phyloP scores from a whole-genome alignment of 2,329 filamentous ascomycete species.

The Phaeosphaeria sp. region DNA sequence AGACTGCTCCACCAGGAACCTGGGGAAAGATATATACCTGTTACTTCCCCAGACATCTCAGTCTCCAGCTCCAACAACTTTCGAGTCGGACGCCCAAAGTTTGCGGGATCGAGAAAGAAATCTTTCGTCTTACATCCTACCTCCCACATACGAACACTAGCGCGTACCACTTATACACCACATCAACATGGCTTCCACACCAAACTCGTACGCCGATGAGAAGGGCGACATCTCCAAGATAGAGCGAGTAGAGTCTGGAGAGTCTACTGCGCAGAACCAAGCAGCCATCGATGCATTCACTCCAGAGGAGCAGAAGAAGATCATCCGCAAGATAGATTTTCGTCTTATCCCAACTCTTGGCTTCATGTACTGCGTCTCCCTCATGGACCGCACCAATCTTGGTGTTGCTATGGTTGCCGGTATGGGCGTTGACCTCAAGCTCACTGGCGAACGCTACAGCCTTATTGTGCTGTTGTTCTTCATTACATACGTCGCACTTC shows the following conservation, averaged over 20 bases:
- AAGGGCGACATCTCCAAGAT: conserved; percentile 23
- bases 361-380: conserved; percentile 47
- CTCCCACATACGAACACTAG: too few species aligned
- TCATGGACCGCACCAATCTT: conserved; percentile 50
- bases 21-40: conserved; percentile 13
- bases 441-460: conserved; percentile 32
- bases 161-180: too few species aligned
- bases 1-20: conserved; percentile 5
- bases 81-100: conserved; percentile 1
- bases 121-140: too few species aligned
- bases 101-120: too few species aligned
- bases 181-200: conserved; percentile 16
- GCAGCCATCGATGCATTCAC: conserved; percentile 26
- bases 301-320: conserved; percentile 30
- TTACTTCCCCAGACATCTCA: not conserved
- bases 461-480: conserved; percentile 32
- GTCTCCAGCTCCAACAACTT: not conserved
- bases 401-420: conserved; percentile 44
- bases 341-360: conserved; percentile 51
- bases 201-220: conserved; percentile 20
- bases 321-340: conserved; percentile 41
- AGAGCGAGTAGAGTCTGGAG: conserved; percentile 23
- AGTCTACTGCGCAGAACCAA: conserved; percentile 11
- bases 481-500: conserved; percentile 33
- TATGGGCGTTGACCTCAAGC: conserved; percentile 39